Evolutionary conservation across 352 stramenopile species (phyloP).

Genomic region (Phytophthora citrophthora): DNA sequence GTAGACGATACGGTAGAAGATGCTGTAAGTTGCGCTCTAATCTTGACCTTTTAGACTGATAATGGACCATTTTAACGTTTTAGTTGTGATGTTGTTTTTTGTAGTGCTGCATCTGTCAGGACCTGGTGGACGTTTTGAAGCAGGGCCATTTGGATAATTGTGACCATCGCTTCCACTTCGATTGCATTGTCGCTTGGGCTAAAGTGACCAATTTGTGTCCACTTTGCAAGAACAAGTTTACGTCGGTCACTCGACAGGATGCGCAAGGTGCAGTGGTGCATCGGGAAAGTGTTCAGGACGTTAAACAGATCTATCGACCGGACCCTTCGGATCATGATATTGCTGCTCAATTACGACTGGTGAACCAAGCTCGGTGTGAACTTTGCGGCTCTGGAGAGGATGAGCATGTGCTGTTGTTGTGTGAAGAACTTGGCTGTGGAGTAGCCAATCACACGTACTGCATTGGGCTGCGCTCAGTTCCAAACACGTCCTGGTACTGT

Average conservation of each 20-base stretch:
- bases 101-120: conserved; percentile 86
- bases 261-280: conserved; percentile 43
- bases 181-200: conserved; percentile 84
- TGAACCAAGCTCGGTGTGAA: conserved; percentile 77
- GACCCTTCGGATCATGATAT: conserved; percentile 73
- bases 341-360: conserved; percentile 66
- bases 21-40: conserved; percentile 26
- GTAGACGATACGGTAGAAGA: conserved; percentile 47
- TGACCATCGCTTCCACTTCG: conserved; percentile 86
- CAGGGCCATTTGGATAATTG: conserved; percentile 69
- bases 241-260: conserved; percentile 53
- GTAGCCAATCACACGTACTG: conserved; percentile 81
- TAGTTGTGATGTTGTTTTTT: background rate
- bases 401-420: conserved; percentile 84
- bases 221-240: conserved; percentile 82
- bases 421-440: conserved; percentile 68
- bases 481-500: conserved; percentile 77
- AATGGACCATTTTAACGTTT: conserved; percentile 7
- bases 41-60: background rate
- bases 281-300: conserved; percentile 46
- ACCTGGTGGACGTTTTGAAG: conserved; percentile 55
- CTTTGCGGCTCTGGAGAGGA: conserved; percentile 78
- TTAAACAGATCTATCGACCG: conserved; percentile 68
- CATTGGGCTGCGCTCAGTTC: conserved; percentile 62
- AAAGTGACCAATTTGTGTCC: conserved; percentile 87